Percentiles rank a stretch among this genome's conserved stretches.
phyloP scores from a whole-genome alignment of 257 asterid species.

The Solanum ahanhuiri region DNA sequence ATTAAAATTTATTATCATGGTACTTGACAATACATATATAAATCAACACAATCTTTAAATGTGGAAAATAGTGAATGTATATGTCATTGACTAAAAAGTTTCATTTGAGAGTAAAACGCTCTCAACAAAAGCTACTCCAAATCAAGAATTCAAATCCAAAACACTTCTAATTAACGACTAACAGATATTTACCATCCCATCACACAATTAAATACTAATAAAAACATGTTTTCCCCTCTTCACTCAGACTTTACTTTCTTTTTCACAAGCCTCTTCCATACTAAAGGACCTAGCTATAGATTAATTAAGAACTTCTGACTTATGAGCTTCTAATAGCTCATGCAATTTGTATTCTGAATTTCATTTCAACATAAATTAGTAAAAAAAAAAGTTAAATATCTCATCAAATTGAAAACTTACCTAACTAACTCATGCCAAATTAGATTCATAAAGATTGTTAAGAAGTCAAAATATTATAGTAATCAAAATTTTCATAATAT shows the following conservation, averaged over 20 bases:
- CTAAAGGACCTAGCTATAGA: background rate
- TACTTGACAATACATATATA: background rate
- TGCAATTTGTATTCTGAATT: background rate
- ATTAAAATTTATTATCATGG: background rate
- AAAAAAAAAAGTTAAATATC: background rate
- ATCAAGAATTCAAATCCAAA: background rate
- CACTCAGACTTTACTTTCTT: background rate
- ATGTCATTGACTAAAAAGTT: background rate
- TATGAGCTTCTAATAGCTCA: background rate
- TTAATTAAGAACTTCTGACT: background rate
- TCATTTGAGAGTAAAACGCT: background rate
- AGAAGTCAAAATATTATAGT: background rate
- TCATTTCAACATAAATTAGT: background rate
- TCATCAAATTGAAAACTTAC: background rate
- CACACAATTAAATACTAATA: background rate
- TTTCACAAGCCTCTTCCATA: background rate
- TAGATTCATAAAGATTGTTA: background rate
- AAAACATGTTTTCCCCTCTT: background rate
- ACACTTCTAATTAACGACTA: background rate
- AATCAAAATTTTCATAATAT: background rate
- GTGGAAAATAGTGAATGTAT: background rate
- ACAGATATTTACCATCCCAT: background rate
- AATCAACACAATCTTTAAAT: background rate
- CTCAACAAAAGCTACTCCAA: background rate
- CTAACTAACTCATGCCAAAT: background rate